Conservation (phyloP, 2,329 filamentous ascomycete genomes). For the Monosporascus cannonballus region DNA sequence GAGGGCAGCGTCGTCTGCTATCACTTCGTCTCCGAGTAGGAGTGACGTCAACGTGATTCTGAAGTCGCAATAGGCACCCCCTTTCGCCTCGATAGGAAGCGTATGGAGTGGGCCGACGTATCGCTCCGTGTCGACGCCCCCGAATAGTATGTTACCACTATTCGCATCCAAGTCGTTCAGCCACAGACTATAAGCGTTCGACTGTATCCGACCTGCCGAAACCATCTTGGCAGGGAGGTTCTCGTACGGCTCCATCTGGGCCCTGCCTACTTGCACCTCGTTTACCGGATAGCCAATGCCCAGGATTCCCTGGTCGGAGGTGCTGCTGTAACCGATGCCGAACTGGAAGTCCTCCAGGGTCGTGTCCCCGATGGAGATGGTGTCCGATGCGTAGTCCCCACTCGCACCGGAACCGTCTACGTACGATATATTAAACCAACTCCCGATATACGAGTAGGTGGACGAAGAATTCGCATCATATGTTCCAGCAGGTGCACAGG, state of each 20-base stretch:
- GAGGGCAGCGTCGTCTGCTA: constrained; percentile 45
- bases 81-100: constrained; percentile 56
- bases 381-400: constrained; percentile 79
- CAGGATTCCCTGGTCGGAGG: constrained; percentile 64
- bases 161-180: constrained; percentile 64
- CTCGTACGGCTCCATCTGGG: constrained; percentile 49
- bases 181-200: constrained; percentile 69
- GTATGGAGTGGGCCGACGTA: constrained; percentile 59
- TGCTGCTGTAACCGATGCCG: constrained; percentile 62
- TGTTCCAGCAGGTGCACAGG: constrained; percentile 57
- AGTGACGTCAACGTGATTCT: constrained; percentile 63
- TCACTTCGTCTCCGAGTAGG: constrained; percentile 32
- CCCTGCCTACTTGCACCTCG: constrained; percentile 65
- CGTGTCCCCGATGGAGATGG: constrained; percentile 51
- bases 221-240: constrained; percentile 65
- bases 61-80: constrained; percentile 54
- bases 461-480: constrained; percentile 68
- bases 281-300: constrained; percentile 79
- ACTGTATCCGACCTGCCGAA: constrained; percentile 52
- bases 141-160: constrained; percentile 66
- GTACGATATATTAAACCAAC: constrained; percentile 81
- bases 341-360: constrained; percentile 58
- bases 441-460: constrained; percentile 67
- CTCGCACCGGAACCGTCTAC: constrained; percentile 71
- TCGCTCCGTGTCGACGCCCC: constrained; percentile 63